Evolutionary conservation across 106 monocot species (phyloP), one percentile per base, ranked within the genome.

Genomic region (Vanilla planifolia): DNA sequence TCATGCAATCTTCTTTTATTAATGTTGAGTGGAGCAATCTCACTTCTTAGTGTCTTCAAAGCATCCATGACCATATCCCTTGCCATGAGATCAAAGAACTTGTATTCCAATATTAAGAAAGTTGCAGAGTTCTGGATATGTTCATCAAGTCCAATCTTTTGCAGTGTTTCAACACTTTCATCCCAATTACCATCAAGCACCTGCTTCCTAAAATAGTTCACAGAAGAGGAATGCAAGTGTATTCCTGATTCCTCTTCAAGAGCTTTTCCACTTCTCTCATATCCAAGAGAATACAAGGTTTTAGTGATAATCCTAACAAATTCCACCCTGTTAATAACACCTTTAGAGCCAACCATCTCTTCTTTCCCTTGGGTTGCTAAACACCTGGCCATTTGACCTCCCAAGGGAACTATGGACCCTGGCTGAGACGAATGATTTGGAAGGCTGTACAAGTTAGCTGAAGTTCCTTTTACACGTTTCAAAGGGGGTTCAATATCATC

Each of bases 231-330:
- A 51, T 85, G 79, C 61, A 90, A 63, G 15, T 52, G 67, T 35
- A 90, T 79, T 17, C 85, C 89, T 11, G 89, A 90, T 47, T 90
- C 89, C 58, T 82, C 75, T 60, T 90, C 89, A 7, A 90, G 56
- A 65, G 71, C 26, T 25, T 78, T 75, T 50, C 85, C 85, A 51
- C 72, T 79, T 66, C 60, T 75, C 43, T 76, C 69, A 73, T 90
- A 90, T 5, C 89, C 89, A 28, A 90, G 78, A 67, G 81, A 76
- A 57, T 90, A 82, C 33, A 90, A 70, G 60, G 85, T 71, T 63
- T 85, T 82, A 8, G 85, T 73, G 7, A 90, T 90, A 28, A 90
- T 76, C 57, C 81, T 68, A n/a, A 90, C 79, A 68, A 85, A 85
- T 61, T 90, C 89, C 4, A 67, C 71, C 59, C 47, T 85, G 11